phyloP scores from a whole-genome alignment of 2,329 filamentous ascomycete species.

The Metarhizium rileyi region DNA sequence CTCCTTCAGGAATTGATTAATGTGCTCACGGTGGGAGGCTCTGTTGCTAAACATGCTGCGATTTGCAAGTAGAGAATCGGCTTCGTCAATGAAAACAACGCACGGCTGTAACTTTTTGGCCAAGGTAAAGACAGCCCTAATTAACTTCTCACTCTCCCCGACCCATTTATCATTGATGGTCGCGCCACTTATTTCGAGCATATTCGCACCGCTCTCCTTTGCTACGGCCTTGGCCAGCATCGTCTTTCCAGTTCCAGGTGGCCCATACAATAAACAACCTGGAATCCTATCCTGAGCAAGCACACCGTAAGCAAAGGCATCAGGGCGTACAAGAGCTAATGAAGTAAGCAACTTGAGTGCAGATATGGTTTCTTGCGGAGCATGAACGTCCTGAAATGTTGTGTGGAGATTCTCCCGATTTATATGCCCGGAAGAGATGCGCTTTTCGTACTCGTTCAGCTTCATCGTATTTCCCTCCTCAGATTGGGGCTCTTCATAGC shows the following conservation, averaged over 20 bases:
- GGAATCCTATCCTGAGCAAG: slow-evolving; percentile 85
- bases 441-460: slow-evolving; percentile 71
- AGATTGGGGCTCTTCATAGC: slow-evolving; percentile 19
- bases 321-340: slow-evolving; percentile 74
- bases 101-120: slow-evolving; percentile 87
- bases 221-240: slow-evolving; percentile 60
- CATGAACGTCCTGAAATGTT: slow-evolving; percentile 82
- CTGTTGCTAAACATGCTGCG: slow-evolving; percentile 57
- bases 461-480: slow-evolving; percentile 24
- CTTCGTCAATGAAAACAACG: slow-evolving; percentile 95
- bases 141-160: slow-evolving; percentile 92
- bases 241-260: slow-evolving; percentile 71
- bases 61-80: slow-evolving; percentile 81
- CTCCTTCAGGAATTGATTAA: slow-evolving; percentile 93
- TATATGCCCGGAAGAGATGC: slow-evolving; percentile 71
- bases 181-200: slow-evolving; percentile 82
- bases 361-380: slow-evolving; percentile 70
- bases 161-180: slow-evolving; percentile 96
- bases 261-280: slow-evolving; percentile 79
- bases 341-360: slow-evolving; percentile 83
- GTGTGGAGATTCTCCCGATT: slow-evolving; percentile 74
- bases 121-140: slow-evolving; percentile 81
- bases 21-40: slow-evolving; percentile 72
- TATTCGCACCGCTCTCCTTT: slow-evolving; percentile 57
- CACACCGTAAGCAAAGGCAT: slow-evolving; percentile 94